Conservation (phyloP, 176 grass and related monocot genomes). For the Pontederia paniculata region DNA sequence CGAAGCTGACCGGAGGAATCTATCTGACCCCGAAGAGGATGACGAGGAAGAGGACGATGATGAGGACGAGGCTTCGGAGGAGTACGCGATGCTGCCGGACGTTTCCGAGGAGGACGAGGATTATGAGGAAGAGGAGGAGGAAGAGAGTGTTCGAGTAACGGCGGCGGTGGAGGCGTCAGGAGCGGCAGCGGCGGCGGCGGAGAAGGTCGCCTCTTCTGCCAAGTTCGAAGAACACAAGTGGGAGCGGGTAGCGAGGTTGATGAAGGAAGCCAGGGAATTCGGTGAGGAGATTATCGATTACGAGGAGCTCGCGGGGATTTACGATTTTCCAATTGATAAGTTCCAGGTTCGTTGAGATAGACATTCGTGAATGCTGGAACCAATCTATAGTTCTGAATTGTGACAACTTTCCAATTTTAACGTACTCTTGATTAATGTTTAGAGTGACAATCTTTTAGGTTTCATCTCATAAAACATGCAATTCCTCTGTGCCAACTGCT, state of each 20-base stretch:
- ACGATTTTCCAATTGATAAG: conserved; percentile 80
- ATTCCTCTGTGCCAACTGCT: too few relatives aligned
- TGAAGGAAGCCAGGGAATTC: conserved; percentile 67
- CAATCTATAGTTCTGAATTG: too few relatives aligned
- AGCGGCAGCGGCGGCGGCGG: conserved; percentile 15
- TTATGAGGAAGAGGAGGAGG: conserved; percentile 16
- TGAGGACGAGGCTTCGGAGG: conserved; percentile 25
- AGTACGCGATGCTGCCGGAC: conserved; percentile 23
- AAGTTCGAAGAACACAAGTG: conserved; percentile 60
- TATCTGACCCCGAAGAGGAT: conserved; percentile 24
- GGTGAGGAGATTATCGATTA: conserved; percentile 72
- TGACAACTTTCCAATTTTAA: too few relatives aligned
- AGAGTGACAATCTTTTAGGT: too few relatives aligned
- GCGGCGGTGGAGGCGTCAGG: too few relatives aligned
- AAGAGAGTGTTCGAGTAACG: background rate
- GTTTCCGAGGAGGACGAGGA: conserved; percentile 6
- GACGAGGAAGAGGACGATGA: conserved; percentile 30
- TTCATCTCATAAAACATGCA: too few relatives aligned
- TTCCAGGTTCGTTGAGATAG: conserved; percentile 57
- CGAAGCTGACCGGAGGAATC: conserved; percentile 8
- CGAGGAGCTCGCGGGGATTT: conserved; percentile 70
- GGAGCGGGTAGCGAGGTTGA: conserved; percentile 43
- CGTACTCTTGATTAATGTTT: too few relatives aligned
- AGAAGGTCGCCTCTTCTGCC: background rate
- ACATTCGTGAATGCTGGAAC: too few relatives aligned